Percentiles rank a stretch among this genome's conserved stretches.
Conservation (phyloP, 2,329 filamentous ascomycete genomes). For the Leptographium lundbergii region DNA sequence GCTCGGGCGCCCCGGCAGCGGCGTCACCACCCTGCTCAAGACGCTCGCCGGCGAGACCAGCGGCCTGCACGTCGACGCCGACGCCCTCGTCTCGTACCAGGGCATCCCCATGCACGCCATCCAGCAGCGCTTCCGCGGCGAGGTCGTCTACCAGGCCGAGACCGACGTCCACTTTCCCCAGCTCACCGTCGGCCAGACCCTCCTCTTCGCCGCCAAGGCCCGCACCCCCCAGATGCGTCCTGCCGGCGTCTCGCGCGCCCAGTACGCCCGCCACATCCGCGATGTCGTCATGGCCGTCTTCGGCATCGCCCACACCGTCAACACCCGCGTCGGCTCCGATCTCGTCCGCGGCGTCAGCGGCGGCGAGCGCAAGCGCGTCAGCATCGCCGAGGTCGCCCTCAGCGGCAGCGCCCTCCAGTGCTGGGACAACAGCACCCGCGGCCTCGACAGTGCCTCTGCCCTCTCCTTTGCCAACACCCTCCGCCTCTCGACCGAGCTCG, state of each 20-base stretch:
- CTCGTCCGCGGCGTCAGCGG: constrained; percentile 49
- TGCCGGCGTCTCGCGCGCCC: not conserved
- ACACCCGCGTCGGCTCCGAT: constrained; percentile 57
- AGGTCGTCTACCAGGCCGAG: constrained; percentile 50
- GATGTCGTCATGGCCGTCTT: constrained; percentile 55
- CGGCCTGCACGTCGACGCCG: constrained; percentile 27
- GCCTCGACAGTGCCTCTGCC: constrained; percentile 53
- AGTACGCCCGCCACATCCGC: constrained; percentile 42
- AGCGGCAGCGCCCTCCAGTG: constrained; percentile 49
- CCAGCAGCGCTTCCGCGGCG: constrained; percentile 20
- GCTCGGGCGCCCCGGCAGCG: constrained; percentile 42
- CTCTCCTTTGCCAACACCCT: constrained; percentile 53
- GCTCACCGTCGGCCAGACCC: constrained; percentile 52
- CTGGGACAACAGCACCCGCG: constrained; percentile 60
- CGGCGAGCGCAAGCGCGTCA: constrained; percentile 61
- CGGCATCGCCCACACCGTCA: constrained; percentile 53
- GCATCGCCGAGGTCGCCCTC: constrained; percentile 58
- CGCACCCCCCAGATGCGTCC: constrained; percentile 28
- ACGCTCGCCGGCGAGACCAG: constrained; percentile 57
- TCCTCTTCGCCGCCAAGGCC: constrained; percentile 54
- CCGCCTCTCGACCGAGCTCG: constrained; percentile 54
- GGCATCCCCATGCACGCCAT: constrained; percentile 16
- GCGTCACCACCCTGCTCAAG: constrained; percentile 45
- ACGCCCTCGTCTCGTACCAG: constrained; percentile 11
- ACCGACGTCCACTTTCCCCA: constrained; percentile 56